A percentile compares a stretch with the other conserved stretches of the same genome.
Evolutionary conservation across 768 basidiomycete species (phyloP).

Genomic region (Rhizopogon salebrosus): DNA sequence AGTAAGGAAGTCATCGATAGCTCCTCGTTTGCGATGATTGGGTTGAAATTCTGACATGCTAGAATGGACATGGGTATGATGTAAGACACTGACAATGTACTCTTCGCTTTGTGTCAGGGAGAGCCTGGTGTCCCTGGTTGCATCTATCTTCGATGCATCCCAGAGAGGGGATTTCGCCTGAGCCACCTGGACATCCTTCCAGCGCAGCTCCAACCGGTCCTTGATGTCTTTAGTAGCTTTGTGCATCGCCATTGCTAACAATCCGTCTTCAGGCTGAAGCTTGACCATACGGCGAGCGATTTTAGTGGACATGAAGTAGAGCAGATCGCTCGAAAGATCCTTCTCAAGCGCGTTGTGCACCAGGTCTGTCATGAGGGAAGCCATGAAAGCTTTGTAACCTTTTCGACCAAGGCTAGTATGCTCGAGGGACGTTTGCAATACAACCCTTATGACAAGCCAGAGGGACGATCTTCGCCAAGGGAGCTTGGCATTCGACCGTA

Average conservation of each 20-base stretch:
- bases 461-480: conserved; percentile 47
- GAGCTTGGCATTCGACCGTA: conserved; percentile 9
- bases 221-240: conserved; percentile 25
- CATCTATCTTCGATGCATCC: conserved; percentile 20
- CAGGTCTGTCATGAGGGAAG: conserved; percentile 30
- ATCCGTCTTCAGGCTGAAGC: conserved; percentile 17
- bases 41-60: conserved; percentile 4
- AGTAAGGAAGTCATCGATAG: conserved; percentile 13
- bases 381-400: conserved; percentile 44
- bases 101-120: conserved; percentile 24
- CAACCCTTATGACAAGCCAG: conserved; percentile 47
- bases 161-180: conserved; percentile 22
- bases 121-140: conserved; percentile 26
- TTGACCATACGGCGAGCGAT: conserved; percentile 20
- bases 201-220: conserved; percentile 24
- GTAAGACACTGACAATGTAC: conserved; percentile 21
- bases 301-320: conserved; percentile 24
- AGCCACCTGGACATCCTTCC: conserved; percentile 24
- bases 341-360: conserved; percentile 14
- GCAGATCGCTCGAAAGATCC: conserved; percentile 17
- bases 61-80: conserved; percentile 6
- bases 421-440: conserved; percentile 29
- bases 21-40: conserved; percentile 3
- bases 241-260: conserved; percentile 14
- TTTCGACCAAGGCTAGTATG: not conserved